phyloP scores from a whole-genome alignment of 1,139 yeast species.

The Wickerhamomyces sp. region DNA sequence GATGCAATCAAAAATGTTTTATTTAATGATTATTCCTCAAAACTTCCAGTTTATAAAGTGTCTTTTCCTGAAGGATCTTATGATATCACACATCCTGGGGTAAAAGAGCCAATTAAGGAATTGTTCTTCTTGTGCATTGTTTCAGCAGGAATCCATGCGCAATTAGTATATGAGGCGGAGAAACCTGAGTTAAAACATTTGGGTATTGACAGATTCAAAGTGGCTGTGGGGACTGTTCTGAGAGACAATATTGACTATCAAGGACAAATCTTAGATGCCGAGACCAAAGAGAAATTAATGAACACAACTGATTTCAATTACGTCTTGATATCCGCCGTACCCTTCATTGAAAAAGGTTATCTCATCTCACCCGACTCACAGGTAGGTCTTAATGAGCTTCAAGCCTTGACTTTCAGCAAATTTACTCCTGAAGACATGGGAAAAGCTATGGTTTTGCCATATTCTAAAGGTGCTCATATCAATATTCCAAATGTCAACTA shows the following conservation, averaged over 20 bases:
- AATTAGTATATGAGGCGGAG: constrained; percentile 77
- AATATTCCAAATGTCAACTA: constrained; percentile 41
- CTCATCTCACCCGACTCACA: constrained; percentile 68
- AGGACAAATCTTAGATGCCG: constrained; percentile 31
- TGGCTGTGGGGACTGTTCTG: constrained; percentile 60
- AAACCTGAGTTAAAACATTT: constrained; percentile 57
- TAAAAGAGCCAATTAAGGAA: constrained; percentile 8
- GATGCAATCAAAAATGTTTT: constrained; percentile 41
- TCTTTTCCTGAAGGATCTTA: constrained; percentile 46
- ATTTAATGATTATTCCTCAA: constrained; percentile 28
- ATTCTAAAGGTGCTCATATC: constrained; percentile 53
- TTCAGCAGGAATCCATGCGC: constrained; percentile 86
- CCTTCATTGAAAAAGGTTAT: constrained; percentile 63
- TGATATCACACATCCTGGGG: constrained; percentile 2
- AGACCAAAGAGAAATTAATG: constrained; percentile 5
- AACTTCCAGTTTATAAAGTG: constrained; percentile 50
- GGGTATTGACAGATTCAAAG: constrained; percentile 62
- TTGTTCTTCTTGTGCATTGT: constrained; percentile 60
- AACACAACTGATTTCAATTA: constrained; percentile 45
- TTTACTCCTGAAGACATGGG: constrained; percentile 18
- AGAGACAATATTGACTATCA: constrained; percentile 43
- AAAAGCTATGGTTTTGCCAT: constrained; percentile 52
- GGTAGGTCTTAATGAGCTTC: constrained; percentile 44
- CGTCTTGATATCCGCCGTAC: constrained; percentile 57
- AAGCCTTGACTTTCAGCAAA: constrained; percentile 50